phyloP scores from a whole-genome alignment of 352 stramenopile species.

The Phytophthora syringae region DNA sequence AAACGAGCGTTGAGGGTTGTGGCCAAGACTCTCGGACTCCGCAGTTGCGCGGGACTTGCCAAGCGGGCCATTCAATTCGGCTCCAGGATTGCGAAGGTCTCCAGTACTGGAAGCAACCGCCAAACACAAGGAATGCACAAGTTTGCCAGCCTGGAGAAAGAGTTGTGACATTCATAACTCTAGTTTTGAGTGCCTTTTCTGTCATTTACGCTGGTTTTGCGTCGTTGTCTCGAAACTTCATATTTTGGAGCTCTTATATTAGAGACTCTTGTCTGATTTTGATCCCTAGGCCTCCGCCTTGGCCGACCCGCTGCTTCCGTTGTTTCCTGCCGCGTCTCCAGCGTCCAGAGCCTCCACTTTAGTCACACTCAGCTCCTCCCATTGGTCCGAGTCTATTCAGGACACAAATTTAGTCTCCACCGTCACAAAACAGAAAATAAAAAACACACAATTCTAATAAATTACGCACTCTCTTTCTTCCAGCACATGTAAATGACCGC shows the following conservation, averaged over 20 bases:
- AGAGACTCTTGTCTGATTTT: background rate
- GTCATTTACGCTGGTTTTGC: too few relatives aligned
- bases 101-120: conserved; percentile 66
- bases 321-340: conserved; percentile 18
- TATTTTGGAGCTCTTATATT: background rate
- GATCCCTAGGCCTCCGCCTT: conserved; percentile 27
- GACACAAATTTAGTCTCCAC: too few relatives aligned
- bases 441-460: too few relatives aligned
- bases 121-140: conserved; percentile 54
- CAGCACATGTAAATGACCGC: conserved; percentile 87
- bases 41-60: conserved; percentile 66
- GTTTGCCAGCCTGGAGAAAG: conserved; percentile 30
- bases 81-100: conserved; percentile 91
- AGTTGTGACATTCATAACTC: too few relatives aligned
- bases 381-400: conserved; percentile 71
- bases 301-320: conserved; percentile 7
- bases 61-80: conserved; percentile 97
- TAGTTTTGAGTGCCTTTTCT: too few relatives aligned
- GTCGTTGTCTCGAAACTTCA: too few relatives aligned
- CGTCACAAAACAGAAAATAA: too few relatives aligned
- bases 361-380: conserved; percentile 79
- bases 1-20: conserved; percentile 92
- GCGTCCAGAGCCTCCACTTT: conserved; percentile 59
- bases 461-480: conserved; percentile 89
- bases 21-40: conserved; percentile 70